Evolutionary conservation across 2,329 filamentous ascomycete species (phyloP), one percentile per base, ranked within the genome.

Genomic region (Penicillium freii): DNA sequence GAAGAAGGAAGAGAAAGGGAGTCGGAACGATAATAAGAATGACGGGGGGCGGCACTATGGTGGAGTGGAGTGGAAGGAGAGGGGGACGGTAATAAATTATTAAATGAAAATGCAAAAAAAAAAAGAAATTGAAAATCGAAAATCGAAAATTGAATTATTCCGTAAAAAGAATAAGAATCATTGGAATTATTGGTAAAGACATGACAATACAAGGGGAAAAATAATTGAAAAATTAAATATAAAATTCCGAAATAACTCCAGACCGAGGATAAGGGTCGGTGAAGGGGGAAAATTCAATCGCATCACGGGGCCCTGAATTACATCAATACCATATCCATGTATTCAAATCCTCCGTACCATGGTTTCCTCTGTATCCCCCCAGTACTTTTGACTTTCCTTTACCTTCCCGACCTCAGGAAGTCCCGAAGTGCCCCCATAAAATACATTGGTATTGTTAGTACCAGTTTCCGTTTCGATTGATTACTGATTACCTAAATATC

Each of bases 11-110:
- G 48, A 57, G 54, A 45, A 45, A 55, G 61, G 60, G 56, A 61
- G 59, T 59, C 54, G 54, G 55, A 62, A 63, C 62, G 65, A 68
- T 64, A 67, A 67, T 66, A 66, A 66, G 66, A 62, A 62, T 64
- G 66, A 66, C 57, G 62, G 66, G 49, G 62, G 66, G 62, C 64
- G 64, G 64, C 60, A 62, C 56, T 55, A 34, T 59, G 52, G 60
- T 61, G 61, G 58, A 65, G 57, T 65, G 59, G 61, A 61, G 59
- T 62, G 58, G 58, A 63, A 63, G 62, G 63, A 63, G 62, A 59
- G 63, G 62, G 62, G 67, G 60, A 61, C 61, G 62, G 57, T 55
- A 57, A 55, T 49, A 59, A 62, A 60, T 63, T 59, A 48, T 56
- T 61, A 60, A 62, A 63, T 57, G 58, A 58, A 56, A 61, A 55